Percentiles rank a stretch among this genome's conserved stretches.
Conservation (phyloP, 2,329 filamentous ascomycete genomes). For the Epichloe brachyelytri region DNA sequence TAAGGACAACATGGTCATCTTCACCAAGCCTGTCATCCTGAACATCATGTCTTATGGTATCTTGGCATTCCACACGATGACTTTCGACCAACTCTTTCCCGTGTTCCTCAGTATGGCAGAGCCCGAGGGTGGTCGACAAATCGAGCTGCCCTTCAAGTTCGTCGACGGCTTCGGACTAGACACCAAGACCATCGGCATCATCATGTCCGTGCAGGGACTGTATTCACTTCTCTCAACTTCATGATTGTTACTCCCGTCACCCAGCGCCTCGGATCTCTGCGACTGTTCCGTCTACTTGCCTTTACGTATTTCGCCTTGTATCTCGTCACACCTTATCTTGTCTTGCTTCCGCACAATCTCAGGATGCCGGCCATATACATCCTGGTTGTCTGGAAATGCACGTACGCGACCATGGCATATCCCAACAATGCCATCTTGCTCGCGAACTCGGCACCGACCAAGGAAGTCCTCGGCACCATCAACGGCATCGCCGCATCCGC, state of each 20-base stretch:
- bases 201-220: conserved; percentile 77
- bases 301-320: conserved; percentile 81
- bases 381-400: conserved; percentile 82
- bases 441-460: conserved; percentile 75
- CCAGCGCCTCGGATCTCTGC: conserved; percentile 61
- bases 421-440: conserved; percentile 82
- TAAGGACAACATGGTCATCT: conserved; percentile 38
- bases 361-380: conserved; percentile 65
- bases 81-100: conserved; percentile 85
- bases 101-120: conserved; percentile 69
- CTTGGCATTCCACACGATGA: conserved; percentile 92
- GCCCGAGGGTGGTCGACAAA: conserved; percentile 33
- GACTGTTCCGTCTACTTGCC: conserved; percentile 70
- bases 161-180: conserved; percentile 73
- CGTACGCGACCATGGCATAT: conserved; percentile 81
- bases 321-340: conserved; percentile 75
- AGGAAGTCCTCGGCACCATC: conserved; percentile 75
- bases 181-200: conserved; percentile 73
- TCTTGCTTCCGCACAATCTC: conserved; percentile 60
- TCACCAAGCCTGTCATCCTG: conserved; percentile 73
- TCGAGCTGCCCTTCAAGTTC: conserved; percentile 72
- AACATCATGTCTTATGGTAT: conserved; percentile 87
- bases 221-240: conserved; percentile 79
- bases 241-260: conserved; percentile 73
- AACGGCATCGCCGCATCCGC: conserved; percentile 88